A percentile compares a stretch with the other conserved stretches of the same genome.
Conservation (phyloP, 2,329 filamentous ascomycete species). For the Emydomyces testavorans region DNA sequence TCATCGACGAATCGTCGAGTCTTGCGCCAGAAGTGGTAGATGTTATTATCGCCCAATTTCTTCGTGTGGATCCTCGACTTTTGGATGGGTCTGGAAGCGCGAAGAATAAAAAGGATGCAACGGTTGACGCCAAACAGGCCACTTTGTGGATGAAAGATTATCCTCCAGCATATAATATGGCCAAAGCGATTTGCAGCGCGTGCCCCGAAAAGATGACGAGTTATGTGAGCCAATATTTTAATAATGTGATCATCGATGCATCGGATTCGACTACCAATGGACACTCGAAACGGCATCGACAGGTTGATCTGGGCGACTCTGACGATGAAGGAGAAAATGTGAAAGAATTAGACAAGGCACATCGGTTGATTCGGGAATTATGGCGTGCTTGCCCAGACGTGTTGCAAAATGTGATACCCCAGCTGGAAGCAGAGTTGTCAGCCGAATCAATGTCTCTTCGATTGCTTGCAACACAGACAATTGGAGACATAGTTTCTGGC, state of each 20-base stretch:
- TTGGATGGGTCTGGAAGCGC: conserved; percentile 32
- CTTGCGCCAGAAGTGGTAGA: conserved; percentile 77
- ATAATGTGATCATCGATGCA: conserved; percentile 86
- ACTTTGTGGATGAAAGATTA: conserved; percentile 78
- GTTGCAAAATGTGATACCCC: conserved; percentile 83
- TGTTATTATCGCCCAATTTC: conserved; percentile 87
- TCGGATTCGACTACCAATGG: conserved; percentile 51
- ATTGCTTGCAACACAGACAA: conserved; percentile 78
- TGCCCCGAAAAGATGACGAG: conserved; percentile 90
- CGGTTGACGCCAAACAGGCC: conserved; percentile 63
- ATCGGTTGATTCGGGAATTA: conserved; percentile 76
- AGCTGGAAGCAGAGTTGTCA: conserved; percentile 81
- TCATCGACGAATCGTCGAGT: conserved; percentile 74
- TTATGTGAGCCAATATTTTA: conserved; percentile 92
- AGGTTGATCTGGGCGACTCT: conserved; percentile 46
- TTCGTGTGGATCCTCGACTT: conserved; percentile 65
- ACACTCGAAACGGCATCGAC: conserved; percentile 32
- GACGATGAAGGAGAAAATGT: conserved; percentile 71
- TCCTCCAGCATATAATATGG: conserved; percentile 90
- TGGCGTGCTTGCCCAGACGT: conserved; percentile 87
- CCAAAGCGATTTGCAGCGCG: conserved; percentile 80
- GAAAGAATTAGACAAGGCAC: conserved; percentile 78
- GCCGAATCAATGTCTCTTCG: conserved; percentile 82
- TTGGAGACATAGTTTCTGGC: conserved; percentile 88
- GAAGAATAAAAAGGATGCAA: conserved; percentile 45